Evolutionary conservation across 2,329 filamentous ascomycete genomes (phyloP).

Genomic region (Fusarium pininemorale): DNA sequence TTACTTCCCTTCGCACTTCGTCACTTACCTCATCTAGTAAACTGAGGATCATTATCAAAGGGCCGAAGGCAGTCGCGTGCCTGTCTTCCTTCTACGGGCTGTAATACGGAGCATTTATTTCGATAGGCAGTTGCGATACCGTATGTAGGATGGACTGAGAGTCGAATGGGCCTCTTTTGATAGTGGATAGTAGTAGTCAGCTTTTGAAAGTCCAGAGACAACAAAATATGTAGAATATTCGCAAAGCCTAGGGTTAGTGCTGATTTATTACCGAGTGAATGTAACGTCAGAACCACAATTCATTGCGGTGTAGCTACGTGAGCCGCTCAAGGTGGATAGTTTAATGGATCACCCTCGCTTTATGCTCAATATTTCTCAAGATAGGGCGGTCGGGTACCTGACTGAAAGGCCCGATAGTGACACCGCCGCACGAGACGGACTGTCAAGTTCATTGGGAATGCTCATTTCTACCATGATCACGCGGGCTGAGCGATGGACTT

Average conservation of each 20-base stretch:
- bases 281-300: neutral
- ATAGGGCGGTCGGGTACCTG: neutral
- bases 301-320: neutral
- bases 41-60: neutral
- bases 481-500: accelerated
- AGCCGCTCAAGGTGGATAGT: neutral
- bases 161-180: neutral
- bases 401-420: neutral
- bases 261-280: neutral
- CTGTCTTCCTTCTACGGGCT: neutral
- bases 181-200: neutral
- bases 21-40: neutral
- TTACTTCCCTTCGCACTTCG: neutral
- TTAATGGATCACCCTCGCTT: neutral
- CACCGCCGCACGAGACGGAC: neutral
- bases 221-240: neutral
- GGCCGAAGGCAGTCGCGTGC: neutral
- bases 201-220: neutral
- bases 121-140: neutral
- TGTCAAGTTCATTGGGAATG: neutral
- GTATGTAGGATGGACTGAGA: neutral
- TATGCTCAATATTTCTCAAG: neutral
- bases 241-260: neutral
- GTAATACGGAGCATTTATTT: neutral
- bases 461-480: neutral